Base-by-base conservation (phyloP, 176 grass and related monocot genomes). In the Olyra latifolia region DNA sequence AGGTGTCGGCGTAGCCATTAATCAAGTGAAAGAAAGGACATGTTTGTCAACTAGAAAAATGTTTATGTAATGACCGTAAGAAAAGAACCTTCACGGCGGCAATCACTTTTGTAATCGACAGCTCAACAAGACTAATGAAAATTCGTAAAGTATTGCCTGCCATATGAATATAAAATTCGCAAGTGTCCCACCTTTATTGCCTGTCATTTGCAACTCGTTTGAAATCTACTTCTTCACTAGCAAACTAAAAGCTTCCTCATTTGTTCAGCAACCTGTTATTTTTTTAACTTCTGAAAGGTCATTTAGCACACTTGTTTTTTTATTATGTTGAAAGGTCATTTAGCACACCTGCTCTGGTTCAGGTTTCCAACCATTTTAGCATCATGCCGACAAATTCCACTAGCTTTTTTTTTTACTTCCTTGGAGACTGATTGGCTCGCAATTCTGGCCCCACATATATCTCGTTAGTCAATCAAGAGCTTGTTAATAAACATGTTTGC, bases 161-260 rank as follows among this genome's bases (percentile, higher is more conserved):
- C 23, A 23, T 35, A 42, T 28, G 20, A 28, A 76, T 89, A 81
- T 13, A 56, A 20, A 63, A 52, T 1, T 24, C 11, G 8, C 78
- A 78, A 72, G 58, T 78, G 55, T 43, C 1, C 25, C 38, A 71
- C 69, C 71, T 85, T 85, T 80, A 53, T 28, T 80, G 41, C 76
- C 87, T 76, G 62, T 75, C 70, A 75, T 84, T 52, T 38, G 62
- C 76, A 45, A 62, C 62, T 80, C 17, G 43, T 71, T 63, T 85
- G 69, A 76, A 71, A 61, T 84, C 43, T 84, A 75, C 68, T 66
- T 8, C 30, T 82, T 82, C n/a, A n/a, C 43, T 20, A 70, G 54
- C 50, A 53, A 3, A 69, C 29, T 71, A 62, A n/a, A 49, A 62
- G 35, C 29, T 38, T 4, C 32, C 32, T 35, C 32, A 35, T 35